phyloP scores from a whole-genome alignment of 2,329 filamentous ascomycete species.

The Talaromyces marneffei region DNA sequence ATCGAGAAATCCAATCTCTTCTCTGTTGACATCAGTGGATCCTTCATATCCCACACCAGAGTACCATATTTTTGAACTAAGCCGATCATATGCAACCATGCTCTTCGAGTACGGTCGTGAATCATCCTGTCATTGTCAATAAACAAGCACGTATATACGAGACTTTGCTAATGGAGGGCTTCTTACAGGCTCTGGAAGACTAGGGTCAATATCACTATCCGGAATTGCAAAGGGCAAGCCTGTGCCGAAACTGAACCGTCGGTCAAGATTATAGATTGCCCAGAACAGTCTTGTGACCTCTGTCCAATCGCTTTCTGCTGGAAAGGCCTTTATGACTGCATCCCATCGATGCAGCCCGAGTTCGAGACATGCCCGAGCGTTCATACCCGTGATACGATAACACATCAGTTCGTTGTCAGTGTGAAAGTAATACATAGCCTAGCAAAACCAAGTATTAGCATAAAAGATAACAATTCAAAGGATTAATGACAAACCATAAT shows the following conservation, averaged over 20 bases:
- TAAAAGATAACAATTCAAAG: background rate
- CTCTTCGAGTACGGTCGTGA: constrained; percentile 66
- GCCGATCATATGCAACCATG: constrained; percentile 78
- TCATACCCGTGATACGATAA: constrained; percentile 81
- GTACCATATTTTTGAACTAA: constrained; percentile 81
- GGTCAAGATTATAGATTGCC: constrained; percentile 78
- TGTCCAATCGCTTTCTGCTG: constrained; percentile 61
- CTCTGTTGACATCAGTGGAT: constrained; percentile 60
- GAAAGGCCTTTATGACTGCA: constrained; percentile 62
- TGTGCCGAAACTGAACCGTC: constrained; percentile 84
- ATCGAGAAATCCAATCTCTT: constrained; percentile 75
- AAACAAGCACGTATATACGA: background rate
- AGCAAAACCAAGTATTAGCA: background rate
- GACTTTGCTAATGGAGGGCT: no score
- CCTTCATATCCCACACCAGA: constrained; percentile 66
- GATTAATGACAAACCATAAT: constrained; percentile 35
- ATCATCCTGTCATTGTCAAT: constrained; percentile 29
- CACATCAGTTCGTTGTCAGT: constrained; percentile 78
- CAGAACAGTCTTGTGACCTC: constrained; percentile 72
- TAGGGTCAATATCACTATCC: constrained; percentile 77
- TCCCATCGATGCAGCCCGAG: constrained; percentile 77
- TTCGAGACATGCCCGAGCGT: constrained; percentile 71
- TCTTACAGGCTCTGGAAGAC: constrained; percentile 69
- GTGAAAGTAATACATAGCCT: constrained; percentile 76
- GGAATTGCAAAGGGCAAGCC: constrained; percentile 80